Percentiles rank a stretch among this genome's conserved stretches.
Conservation (phyloP, 2,329 filamentous ascomycete genomes). For the Arthrobotrys iridis region DNA sequence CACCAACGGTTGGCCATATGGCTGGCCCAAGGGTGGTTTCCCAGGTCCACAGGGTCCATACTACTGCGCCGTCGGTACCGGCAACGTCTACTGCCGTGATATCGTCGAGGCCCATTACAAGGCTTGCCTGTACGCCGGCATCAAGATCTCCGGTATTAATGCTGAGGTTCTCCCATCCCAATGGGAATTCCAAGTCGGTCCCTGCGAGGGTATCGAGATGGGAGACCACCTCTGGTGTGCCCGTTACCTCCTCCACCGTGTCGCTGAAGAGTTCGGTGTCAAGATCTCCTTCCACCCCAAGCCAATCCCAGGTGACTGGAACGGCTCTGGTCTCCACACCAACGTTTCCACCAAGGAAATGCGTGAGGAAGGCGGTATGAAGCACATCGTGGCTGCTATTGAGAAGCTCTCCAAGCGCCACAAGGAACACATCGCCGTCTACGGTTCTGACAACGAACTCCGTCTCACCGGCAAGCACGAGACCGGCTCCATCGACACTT, state of each 20-base stretch:
- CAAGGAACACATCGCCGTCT: conserved; percentile 78
- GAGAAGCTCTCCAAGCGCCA: conserved; percentile 65
- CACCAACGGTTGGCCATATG: conserved; percentile 84
- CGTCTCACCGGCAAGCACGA: conserved; percentile 94
- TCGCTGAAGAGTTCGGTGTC: conserved; percentile 95
- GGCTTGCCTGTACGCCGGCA: conserved; percentile 84
- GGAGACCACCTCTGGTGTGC: conserved; percentile 97
- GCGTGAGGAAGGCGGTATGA: conserved; percentile 92
- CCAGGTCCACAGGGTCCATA: conserved; percentile 92
- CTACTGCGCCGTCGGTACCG: conserved; percentile 97
- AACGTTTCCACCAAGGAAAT: conserved; percentile 93
- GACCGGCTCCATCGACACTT: conserved; percentile 91
- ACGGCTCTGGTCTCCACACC: conserved; percentile 91
- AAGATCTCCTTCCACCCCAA: conserved; percentile 96
- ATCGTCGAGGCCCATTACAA: conserved; percentile 96
- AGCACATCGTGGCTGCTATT: conserved; percentile 83
- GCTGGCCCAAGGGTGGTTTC: conserved; percentile 88
- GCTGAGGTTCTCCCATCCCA: conserved; percentile 98
- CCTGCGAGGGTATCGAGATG: conserved; percentile 86
- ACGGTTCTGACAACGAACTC: conserved; percentile 93
- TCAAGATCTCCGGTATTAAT: conserved; percentile 98
- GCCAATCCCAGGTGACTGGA: conserved; percentile 95
- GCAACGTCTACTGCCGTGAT: conserved; percentile 97
- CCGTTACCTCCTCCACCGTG: conserved; percentile 86
- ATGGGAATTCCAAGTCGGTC: conserved; percentile 98